These are phyloP conservation scores for Mortierella sp. DNA, from an alignment of 371 early-diverging fungal genomes.

Conservation along the genomic window DNA sequence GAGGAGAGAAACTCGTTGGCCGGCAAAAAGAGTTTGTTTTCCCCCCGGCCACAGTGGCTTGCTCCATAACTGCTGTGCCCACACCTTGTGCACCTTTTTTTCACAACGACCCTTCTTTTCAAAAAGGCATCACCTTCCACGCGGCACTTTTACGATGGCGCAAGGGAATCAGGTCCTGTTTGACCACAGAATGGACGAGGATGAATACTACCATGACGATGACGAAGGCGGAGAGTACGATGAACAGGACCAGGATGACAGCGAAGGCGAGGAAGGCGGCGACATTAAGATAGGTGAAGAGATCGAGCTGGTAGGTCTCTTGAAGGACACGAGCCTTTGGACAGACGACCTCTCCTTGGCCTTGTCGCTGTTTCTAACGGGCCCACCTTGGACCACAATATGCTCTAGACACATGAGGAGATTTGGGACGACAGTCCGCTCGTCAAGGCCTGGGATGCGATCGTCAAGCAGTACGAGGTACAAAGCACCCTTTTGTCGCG, in stretches of 20 bases:
- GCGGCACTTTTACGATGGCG: not conserved
- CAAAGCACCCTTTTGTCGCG: not conserved
- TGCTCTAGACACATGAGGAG: constrained; percentile 53
- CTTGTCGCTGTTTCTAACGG: too few species aligned
- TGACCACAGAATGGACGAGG: constrained; percentile 7
- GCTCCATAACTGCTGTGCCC: constrained; percentile 7
- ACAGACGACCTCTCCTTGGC: too few species aligned
- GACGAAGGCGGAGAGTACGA: constrained; percentile 8
- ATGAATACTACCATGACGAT: constrained; percentile 2
- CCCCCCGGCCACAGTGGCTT: constrained; percentile 25
- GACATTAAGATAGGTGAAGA: constrained; percentile 25
- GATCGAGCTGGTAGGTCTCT: constrained; percentile 20
- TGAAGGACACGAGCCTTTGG: too few species aligned
- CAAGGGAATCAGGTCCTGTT: constrained; percentile 1
- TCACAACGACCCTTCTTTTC: too few species aligned
- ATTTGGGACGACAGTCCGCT: constrained; percentile 71
- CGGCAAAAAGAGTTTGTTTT: too few species aligned
- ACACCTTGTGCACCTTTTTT: not conserved
- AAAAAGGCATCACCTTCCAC: too few species aligned
- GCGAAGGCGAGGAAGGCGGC: constrained; percentile 8
- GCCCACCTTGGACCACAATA: too few species aligned
- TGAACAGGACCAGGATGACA: constrained; percentile 13
- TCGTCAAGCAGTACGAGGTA: constrained; percentile 64
- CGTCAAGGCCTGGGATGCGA: constrained; percentile 70
- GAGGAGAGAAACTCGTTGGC: too few species aligned